phyloP scores from a whole-genome alignment of 2,329 filamentous ascomycete species.

The Colletotrichum musicola region DNA sequence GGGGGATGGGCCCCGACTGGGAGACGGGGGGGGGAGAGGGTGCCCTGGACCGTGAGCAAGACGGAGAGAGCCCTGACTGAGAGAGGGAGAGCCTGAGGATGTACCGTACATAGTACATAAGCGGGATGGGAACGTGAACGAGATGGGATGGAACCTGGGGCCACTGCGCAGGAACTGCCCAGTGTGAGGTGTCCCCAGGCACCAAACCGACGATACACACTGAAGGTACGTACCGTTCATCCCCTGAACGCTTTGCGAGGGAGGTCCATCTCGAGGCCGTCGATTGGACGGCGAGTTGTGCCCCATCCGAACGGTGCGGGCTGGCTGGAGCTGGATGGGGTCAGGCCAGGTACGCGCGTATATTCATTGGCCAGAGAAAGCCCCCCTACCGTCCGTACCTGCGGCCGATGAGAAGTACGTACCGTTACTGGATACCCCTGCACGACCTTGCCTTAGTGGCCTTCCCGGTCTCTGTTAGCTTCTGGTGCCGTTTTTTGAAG shows the following conservation, averaged over 20 bases:
- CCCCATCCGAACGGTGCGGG: slow-evolving; percentile 6
- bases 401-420: slow-evolving; percentile 31
- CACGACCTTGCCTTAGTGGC: slow-evolving; percentile 14
- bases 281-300: not conserved
- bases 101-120: not conserved
- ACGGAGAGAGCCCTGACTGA: not conserved
- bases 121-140: slow-evolving; percentile 17
- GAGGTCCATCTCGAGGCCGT: not conserved
- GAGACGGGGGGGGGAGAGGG: not conserved
- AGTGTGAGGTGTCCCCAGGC: not conserved
- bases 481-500: slow-evolving; percentile 23
- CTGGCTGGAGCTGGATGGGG: slow-evolving; percentile 20
- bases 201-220: not conserved
- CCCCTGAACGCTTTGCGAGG: not conserved
- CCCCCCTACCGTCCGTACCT: slow-evolving; percentile 35
- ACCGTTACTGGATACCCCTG: slow-evolving; percentile 4
- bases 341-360: slow-evolving; percentile 26
- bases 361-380: slow-evolving; percentile 25
- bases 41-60: not conserved
- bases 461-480: slow-evolving; percentile 26
- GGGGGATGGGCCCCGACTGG: not conserved
- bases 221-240: not conserved
- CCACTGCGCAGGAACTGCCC: not conserved
- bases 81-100: not conserved
- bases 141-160: slow-evolving; percentile 9